Percentiles rank a stretch among this genome's conserved stretches.
Evolutionary conservation across 129 eudicot species (phyloP).

Genomic region (Rutidosis leptorrhynchoides): DNA sequence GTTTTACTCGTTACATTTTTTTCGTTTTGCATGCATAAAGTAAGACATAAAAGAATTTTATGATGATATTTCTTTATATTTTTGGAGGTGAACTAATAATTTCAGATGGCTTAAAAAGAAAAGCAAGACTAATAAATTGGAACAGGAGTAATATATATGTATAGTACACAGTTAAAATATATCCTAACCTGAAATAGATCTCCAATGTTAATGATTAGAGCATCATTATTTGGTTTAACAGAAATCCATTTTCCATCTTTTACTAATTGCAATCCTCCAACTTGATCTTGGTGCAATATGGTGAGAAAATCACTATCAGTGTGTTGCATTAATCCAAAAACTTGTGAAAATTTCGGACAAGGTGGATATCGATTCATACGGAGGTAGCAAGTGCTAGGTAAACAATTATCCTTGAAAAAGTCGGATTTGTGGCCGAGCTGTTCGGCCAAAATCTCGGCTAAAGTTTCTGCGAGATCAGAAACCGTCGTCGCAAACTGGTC

Average conservation of each 20-base stretch:
- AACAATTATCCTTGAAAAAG: slow-evolving; percentile 48
- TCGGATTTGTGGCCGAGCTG: slow-evolving; percentile 40
- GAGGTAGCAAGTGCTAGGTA: slow-evolving; percentile 55
- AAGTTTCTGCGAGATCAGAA: slow-evolving; percentile 44
- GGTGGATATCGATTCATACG: slow-evolving; percentile 74
- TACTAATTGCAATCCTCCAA: slow-evolving; percentile 69
- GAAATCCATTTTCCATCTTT: slow-evolving; percentile 80
- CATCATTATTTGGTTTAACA: slow-evolving; percentile 67
- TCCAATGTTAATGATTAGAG: slow-evolving; percentile 78
- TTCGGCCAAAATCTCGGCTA: slow-evolving; percentile 65
- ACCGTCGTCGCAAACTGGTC: slow-evolving; percentile 47
- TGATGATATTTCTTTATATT: too few species aligned
- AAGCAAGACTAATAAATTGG: too few species aligned
- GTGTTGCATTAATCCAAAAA: slow-evolving; percentile 63
- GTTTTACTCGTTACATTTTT: too few species aligned
- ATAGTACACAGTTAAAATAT: background rate
- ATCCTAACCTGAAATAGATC: slow-evolving; percentile 70
- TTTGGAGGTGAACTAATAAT: too few species aligned
- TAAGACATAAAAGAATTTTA: too few species aligned
- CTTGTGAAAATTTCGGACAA: slow-evolving; percentile 43
- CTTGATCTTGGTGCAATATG: slow-evolving; percentile 59
- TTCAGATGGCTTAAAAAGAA: too few species aligned
- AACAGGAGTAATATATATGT: background rate
- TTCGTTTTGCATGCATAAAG: too few species aligned
- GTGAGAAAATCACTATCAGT: slow-evolving; percentile 90